Base-by-base conservation (phyloP, 2,329 filamentous ascomycete species). In the Onygenales sp. region DNA sequence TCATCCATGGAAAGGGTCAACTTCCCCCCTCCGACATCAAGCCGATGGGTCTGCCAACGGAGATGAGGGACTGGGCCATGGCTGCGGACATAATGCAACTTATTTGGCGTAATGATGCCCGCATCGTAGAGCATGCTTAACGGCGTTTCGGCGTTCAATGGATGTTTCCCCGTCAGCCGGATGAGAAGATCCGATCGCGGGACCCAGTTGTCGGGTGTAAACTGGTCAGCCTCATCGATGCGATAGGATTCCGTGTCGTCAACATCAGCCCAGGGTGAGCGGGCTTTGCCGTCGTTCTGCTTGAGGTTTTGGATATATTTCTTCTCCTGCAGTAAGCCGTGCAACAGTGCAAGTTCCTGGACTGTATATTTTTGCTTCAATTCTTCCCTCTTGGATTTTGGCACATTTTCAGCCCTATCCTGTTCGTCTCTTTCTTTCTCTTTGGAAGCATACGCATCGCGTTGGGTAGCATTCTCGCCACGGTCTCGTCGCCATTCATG, bases 181-280 rank as follows among this genome's bases (percentile, higher is more conserved):
- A 79, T 74, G 4, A 80, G 66, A 31, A 75, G 60, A 0, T 66
- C 63, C 1, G 69, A 72, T 7, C 76, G 70, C 3, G 76, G 76
- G 2, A 80, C 66, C 78, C 77, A 80, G 54, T 78, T 79, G 60
- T 80, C 76, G 0, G 76, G 76, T 2, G 72, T 73, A 57, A 76
- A 76, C 43, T 78, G 75, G 55, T 80, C 78, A 2, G 68, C 65
- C 58, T 78, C 75, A 48, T 78, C 73, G 52, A 79, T 72, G 38
- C 27, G 13, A 32, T 39, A 14, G 6, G 63, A 62, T 8, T 72
- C 65, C 0, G 62, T 60, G 0, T 59, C 63, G 2, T 64, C 54
- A 10, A 66, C 64, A 17, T 66, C 58, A 2, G 57, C 63, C 35
- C 69, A 63, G 8, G 72, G 72, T 13, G 69, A 72, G 3, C 59